Base-by-base conservation (phyloP, 306 rosid genomes). In the Glycine latifolia region DNA sequence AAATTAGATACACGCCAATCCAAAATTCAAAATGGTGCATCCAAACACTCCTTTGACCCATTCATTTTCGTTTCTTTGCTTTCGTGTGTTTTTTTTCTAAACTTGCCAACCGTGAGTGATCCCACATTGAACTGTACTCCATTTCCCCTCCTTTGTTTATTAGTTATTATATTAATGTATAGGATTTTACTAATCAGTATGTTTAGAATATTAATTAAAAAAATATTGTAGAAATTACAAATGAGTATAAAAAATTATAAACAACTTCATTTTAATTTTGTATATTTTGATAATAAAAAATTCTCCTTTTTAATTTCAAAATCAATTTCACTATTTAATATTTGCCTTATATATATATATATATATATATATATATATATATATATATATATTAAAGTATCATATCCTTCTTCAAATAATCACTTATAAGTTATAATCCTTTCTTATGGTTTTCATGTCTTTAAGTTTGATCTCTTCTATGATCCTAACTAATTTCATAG, bases 31-130 rank as follows among this genome's bases (percentile, higher is more conserved):
- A 63, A 63, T 20, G 44, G 8, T 0, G 54, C 43, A 75, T 17
- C 85, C 81, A 85, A 85, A 81, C 77, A 63, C 17, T 3, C 67
- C 67, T 52, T 33, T 78, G 72, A 79, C 84, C 44, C 52, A 2
- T 66, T 79, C 67, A 0, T 50, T 50, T 75, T 65, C 5, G 2
- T 16, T 35, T 52, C 14, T 39, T 70, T 26, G n/a, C 7, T 16
- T 62, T 26, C 12, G 9, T 43, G 47, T 43, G 47, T 54, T n/a
- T n/a, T 67, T 75, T 58, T 62, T 8, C 46, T 6, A 43, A 12
- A 8, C 43, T 16, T 63, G 76, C 79, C 86, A 78, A 70, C 76
- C 37, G 26, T 41, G 7, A 44, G 0, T 71, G 31, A 44, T 17
- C 79, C 49, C 77, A 17, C 73, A 13, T n/a, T 82, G 50, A 76